Conservation (phyloP, 768 basidiomycete species). For the Pleurotus djamor region DNA sequence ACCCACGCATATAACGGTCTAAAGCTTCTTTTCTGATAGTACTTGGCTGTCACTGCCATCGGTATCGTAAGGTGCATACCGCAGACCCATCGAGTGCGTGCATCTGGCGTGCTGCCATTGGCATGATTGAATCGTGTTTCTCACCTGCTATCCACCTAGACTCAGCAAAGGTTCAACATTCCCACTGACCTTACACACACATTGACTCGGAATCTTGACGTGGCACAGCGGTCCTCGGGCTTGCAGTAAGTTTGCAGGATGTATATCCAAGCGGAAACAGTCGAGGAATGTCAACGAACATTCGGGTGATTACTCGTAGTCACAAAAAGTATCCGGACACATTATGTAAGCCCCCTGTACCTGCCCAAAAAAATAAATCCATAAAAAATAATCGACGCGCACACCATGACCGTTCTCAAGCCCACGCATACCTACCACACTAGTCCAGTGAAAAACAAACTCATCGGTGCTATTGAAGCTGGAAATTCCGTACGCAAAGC, state of each 20-base stretch:
- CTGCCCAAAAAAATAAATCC: neutral
- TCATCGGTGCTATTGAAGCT: constrained; percentile 14
- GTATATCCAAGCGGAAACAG: neutral
- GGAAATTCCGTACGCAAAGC: constrained; percentile 7
- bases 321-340: neutral
- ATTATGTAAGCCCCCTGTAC: neutral
- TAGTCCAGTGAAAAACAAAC: constrained; percentile 12
- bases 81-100: no score
- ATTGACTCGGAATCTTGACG: no score
- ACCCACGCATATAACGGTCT: constrained; percentile 2
- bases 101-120: no score
- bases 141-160: no score
- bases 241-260: neutral
- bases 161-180: no score
- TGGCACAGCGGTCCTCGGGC: no score
- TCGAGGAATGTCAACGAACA: neutral
- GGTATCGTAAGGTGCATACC: no score
- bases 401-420: neutral
- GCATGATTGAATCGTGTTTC: no score
- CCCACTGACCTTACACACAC: no score
- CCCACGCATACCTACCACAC: neutral
- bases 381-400: neutral
- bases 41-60: no score
- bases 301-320: neutral
- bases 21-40: neutral